phyloP scores from a whole-genome alignment of 257 asterid species.

The Solanum clarkiae region DNA sequence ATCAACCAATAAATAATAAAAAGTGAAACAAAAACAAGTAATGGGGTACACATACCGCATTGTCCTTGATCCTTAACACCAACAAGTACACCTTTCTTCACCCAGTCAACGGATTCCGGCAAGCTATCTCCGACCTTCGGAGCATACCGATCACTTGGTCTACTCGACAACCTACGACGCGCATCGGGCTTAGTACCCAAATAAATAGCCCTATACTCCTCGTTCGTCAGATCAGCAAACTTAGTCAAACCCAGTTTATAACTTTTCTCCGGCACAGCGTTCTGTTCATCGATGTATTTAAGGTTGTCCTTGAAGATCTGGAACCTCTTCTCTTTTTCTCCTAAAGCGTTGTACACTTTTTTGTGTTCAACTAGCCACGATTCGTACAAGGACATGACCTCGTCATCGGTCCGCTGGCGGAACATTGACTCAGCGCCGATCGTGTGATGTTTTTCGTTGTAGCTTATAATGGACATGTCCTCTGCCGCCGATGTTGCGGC shows the following conservation, averaged over 20 bases:
- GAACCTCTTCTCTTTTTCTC: slow-evolving; percentile 56
- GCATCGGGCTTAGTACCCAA: slow-evolving; percentile 34
- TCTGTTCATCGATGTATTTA: slow-evolving; percentile 55
- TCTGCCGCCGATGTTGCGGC: slow-evolving; percentile 14
- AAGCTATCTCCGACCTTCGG: slow-evolving; percentile 33
- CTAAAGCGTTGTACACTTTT: slow-evolving; percentile 48
- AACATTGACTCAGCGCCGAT: neutral
- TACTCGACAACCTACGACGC: slow-evolving; percentile 13
- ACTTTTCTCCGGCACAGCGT: slow-evolving; percentile 30
- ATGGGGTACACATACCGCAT: slow-evolving; percentile 36
- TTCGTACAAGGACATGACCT: slow-evolving; percentile 45
- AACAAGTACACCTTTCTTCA: slow-evolving; percentile 54
- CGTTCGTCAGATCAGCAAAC: slow-evolving; percentile 66
- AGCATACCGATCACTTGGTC: slow-evolving; percentile 27
- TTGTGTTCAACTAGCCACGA: slow-evolving; percentile 60
- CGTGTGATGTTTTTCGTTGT: slow-evolving; percentile 17
- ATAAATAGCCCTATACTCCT: slow-evolving; percentile 45
- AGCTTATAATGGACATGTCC: slow-evolving; percentile 55
- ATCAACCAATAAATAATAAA: neutral
- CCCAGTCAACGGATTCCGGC: slow-evolving; percentile 88
- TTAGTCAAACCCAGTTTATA: slow-evolving; percentile 55
- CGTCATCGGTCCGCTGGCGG: slow-evolving; percentile 24
- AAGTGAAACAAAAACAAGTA: neutral
- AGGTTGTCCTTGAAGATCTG: slow-evolving; percentile 63
- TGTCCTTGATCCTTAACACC: slow-evolving; percentile 67